These are phyloP conservation scores for Triticum urartu DNA, from an alignment of 176 grass and related monocot species.

Conservation along the genomic window DNA sequence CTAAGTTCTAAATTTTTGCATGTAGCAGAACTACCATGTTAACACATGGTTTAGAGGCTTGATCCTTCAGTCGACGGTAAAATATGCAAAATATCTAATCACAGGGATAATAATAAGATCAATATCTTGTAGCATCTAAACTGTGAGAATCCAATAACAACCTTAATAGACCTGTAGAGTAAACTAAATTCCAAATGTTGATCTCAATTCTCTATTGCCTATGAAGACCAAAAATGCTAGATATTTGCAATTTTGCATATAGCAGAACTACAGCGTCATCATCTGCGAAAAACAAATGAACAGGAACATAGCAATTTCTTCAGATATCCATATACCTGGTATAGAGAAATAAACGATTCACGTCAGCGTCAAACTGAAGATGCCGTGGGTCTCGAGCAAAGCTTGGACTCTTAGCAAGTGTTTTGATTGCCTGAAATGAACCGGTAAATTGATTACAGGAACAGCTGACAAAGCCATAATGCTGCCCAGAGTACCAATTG, in stretches of 20 bases:
- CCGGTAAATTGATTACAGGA: conserved; percentile 2
- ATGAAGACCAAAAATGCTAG: not conserved
- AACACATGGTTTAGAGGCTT: not conserved
- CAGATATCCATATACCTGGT: conserved; percentile 58
- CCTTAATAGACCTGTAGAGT: not conserved
- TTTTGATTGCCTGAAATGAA: conserved; percentile 63
- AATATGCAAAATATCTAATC: not conserved
- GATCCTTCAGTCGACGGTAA: not conserved
- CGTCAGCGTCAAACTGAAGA: conserved; percentile 85
- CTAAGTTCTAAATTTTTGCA: not conserved
- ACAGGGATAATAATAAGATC: not conserved
- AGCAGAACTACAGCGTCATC: not conserved
- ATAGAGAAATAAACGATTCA: conserved; percentile 87
- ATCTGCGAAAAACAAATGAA: not conserved
- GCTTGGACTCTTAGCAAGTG: conserved; percentile 57
- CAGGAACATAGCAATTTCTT: not conserved
- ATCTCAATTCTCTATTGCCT: not conserved
- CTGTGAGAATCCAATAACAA: not conserved
- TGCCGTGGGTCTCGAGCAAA: conserved; percentile 80
- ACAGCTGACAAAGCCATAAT: not conserved
- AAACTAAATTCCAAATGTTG: not conserved
- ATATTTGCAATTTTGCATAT: not conserved
- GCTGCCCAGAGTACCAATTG: not conserved
- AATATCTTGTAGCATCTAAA: not conserved
- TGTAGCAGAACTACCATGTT: not conserved